phyloP scores from a whole-genome alignment of 371 early-diverging fungal species.

The Batkoa obscura region DNA sequence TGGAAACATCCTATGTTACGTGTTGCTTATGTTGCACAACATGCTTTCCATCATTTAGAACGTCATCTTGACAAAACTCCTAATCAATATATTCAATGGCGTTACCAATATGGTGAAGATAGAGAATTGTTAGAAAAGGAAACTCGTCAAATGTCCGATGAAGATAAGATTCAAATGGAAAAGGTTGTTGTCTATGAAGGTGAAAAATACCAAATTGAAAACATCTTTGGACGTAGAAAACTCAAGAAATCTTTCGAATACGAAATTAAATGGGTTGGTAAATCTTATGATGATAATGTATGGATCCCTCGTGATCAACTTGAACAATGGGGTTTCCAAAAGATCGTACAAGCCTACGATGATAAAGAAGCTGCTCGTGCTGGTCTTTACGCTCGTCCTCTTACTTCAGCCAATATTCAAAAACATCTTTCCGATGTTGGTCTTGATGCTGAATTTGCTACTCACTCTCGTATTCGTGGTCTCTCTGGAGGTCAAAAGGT shows the following conservation, averaged over 20 bases:
- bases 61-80: slow-evolving; percentile 42
- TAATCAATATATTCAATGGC: slow-evolving; percentile 50
- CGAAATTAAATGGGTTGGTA: slow-evolving; percentile 38
- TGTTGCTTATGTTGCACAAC: slow-evolving; percentile 61
- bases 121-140: slow-evolving; percentile 40
- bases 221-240: slow-evolving; percentile 41
- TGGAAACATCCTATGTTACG: slow-evolving; percentile 53
- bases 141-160: slow-evolving; percentile 32
- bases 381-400: slow-evolving; percentile 37
- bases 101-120: slow-evolving; percentile 46
- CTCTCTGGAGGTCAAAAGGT: slow-evolving; percentile 86
- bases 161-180: slow-evolving; percentile 39
- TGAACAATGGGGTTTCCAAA: slow-evolving; percentile 41
- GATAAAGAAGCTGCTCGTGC: slow-evolving; percentile 38
- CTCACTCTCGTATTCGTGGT: slow-evolving; percentile 66
- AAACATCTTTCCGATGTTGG: slow-evolving; percentile 50
- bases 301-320: slow-evolving; percentile 55
- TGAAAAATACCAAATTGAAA: slow-evolving; percentile 36
- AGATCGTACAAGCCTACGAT: slow-evolving; percentile 41
- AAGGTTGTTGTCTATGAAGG: slow-evolving; percentile 38
- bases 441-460: slow-evolving; percentile 46
- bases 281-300: slow-evolving; percentile 34
- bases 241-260: slow-evolving; percentile 46
- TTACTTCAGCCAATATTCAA: slow-evolving; percentile 42
- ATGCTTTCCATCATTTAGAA: slow-evolving; percentile 58